Evolutionary conservation across 2,329 filamentous ascomycete species (phyloP), one percentile per base, ranked within the genome.

Genomic region (Ophiostoma sp.): DNA sequence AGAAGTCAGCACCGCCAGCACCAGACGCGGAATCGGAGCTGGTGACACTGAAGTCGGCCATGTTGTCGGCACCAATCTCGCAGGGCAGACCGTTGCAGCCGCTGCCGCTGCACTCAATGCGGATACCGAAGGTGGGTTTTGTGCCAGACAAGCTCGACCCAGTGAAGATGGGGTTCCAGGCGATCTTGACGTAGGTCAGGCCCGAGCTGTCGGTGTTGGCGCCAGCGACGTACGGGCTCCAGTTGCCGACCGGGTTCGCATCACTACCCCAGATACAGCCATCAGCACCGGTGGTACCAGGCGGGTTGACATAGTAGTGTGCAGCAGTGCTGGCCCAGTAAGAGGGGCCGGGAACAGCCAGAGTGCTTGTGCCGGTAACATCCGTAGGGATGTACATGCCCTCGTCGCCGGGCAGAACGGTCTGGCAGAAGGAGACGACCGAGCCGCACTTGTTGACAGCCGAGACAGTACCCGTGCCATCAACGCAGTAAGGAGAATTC

Each of bases 361-460:
- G 84, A 39, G 86, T 87, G n/a, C 85, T 84, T 11, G 80, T 81
- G 75, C 84, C 82, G 28, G 84, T 79, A 64, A 94, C 90, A 75
- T 90, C 81, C n/a, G 92, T 95, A 19, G 92, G 92, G 78, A 94
- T 94, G 77, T 94, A 85, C 92, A 95, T 95, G 75, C 91, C 91
- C 83, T 95, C 92, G 78, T 93, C 91, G 69, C 92, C 92, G 22
- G 92, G 92, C 75, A 94, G 82, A 17, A 94, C 91, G 4, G 92
- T 95, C 82, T 95, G 92, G 82, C 92, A 95, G 82, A 92, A 93
- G 2, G 92, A 89, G 72, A 94, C 87, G 17, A 86, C 79, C 48
- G 84, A 83, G 61, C 88, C 86, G 75, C 87, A 88, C 77, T 90
- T 90, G 84, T 94, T 95, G 75, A 89, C 84, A 48, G 87, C 92